A percentile compares a stretch with the other conserved stretches of the same genome.
Conservation (phyloP, 495 filamentous ascomycete genomes). For the Podospora australis region DNA sequence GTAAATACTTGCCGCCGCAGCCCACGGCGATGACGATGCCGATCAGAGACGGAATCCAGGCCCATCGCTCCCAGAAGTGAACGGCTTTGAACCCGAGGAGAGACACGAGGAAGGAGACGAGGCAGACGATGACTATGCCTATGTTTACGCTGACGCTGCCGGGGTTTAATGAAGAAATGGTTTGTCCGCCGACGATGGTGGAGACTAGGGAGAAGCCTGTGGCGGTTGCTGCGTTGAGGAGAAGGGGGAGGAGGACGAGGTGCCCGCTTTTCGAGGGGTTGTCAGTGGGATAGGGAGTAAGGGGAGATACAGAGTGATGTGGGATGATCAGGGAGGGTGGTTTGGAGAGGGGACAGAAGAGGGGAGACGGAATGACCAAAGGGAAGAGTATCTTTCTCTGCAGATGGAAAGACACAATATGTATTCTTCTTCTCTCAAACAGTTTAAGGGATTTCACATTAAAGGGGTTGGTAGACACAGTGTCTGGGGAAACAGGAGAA, state of each 20-base stretch:
- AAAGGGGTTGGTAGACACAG: too few relatives aligned
- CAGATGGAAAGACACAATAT: too few relatives aligned
- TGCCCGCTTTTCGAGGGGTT: constrained; percentile 17
- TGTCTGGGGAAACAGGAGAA: neutral
- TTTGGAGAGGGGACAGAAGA: neutral
- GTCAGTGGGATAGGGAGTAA: neutral
- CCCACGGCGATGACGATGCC: constrained; percentile 45
- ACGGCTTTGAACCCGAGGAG: constrained; percentile 48
- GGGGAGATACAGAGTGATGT: neutral
- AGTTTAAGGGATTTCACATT: too few relatives aligned
- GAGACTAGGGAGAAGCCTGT: constrained; percentile 39
- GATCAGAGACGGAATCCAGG: constrained; percentile 49
- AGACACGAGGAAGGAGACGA: constrained; percentile 40
- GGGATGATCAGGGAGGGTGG: neutral
- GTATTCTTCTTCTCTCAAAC: too few relatives aligned
- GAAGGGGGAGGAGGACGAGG: constrained; percentile 32
- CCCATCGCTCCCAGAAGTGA: constrained; percentile 50
- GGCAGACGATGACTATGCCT: constrained; percentile 46
- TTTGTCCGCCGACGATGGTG: constrained; percentile 37
- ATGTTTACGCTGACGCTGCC: constrained; percentile 41
- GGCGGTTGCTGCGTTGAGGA: constrained; percentile 37
- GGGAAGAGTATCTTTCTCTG: neutral
- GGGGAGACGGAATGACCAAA: neutral
- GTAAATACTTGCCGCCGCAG: constrained; percentile 39
- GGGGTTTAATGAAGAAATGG: constrained; percentile 39